phyloP scores from a whole-genome alignment of 768 basidiomycete species.

The Amyloporia xantha region DNA sequence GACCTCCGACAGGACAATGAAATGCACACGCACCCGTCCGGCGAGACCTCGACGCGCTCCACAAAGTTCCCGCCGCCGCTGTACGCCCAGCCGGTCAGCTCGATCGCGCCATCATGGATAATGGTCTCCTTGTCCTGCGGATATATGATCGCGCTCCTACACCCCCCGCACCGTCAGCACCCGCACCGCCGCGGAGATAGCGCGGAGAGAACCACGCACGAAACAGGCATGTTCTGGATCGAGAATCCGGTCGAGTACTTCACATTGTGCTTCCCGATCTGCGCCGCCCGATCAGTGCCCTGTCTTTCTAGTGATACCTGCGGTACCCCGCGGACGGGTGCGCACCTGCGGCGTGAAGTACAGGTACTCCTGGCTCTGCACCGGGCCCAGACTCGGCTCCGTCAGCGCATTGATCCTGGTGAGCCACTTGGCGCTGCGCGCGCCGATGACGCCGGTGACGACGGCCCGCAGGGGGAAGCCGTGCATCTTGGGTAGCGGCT shows the following conservation, averaged over 20 bases:
- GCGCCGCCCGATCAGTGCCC: background rate
- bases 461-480: constrained; percentile 45
- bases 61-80: constrained; percentile 44
- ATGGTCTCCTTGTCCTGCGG: constrained; percentile 39
- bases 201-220: constrained; percentile 30
- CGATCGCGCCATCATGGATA: constrained; percentile 42
- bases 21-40: constrained; percentile 32
- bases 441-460: constrained; percentile 49
- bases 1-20: background rate
- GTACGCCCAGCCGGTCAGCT: constrained; percentile 28
- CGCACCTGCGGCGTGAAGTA: constrained; percentile 43
- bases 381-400: constrained; percentile 44
- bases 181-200: background rate
- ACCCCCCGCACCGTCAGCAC: background rate
- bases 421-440: constrained; percentile 48
- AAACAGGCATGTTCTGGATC: constrained; percentile 53
- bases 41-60: constrained; percentile 48
- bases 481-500: constrained; percentile 44
- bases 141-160: constrained; percentile 42
- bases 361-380: constrained; percentile 47
- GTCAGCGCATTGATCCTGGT: constrained; percentile 44
- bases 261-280: constrained; percentile 48
- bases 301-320: background rate
- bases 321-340: background rate
- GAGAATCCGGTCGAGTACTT: constrained; percentile 50